phyloP scores from a whole-genome alignment of 352 stramenopile genomes.

The Globisporangium heterothallicum region DNA sequence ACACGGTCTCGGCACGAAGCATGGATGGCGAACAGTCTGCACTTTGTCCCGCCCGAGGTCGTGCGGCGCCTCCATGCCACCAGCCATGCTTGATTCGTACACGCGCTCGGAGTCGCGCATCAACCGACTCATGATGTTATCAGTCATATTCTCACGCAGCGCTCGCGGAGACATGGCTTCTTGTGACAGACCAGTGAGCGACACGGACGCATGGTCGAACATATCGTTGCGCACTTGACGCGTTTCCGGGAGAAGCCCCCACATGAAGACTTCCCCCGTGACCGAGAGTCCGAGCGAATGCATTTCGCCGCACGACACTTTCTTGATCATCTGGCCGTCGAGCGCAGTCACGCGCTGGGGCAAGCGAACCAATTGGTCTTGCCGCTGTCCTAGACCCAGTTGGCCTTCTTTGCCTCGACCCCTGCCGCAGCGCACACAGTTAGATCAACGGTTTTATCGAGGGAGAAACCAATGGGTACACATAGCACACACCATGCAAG shows the following conservation, averaged over 20 bases:
- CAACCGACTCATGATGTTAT: constrained; percentile 55
- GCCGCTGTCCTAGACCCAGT: constrained; percentile 36
- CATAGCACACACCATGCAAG: constrained; percentile 48
- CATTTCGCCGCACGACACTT: constrained; percentile 70
- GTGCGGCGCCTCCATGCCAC: constrained; percentile 20
- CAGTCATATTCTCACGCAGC: constrained; percentile 26
- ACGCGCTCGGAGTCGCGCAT: constrained; percentile 62
- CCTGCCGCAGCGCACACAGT: constrained; percentile 13
- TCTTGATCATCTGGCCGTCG: constrained; percentile 57
- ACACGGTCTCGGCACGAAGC: constrained; percentile 37
- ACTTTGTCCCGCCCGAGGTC: constrained; percentile 31
- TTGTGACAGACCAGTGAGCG: constrained; percentile 47
- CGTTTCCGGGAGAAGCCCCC: constrained; percentile 60
- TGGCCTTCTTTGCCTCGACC: constrained; percentile 67
- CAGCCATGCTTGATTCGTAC: constrained; percentile 40
- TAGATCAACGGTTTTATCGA: not conserved
- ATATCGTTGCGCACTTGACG: constrained; percentile 35
- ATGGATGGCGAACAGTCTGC: constrained; percentile 53
- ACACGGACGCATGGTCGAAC: constrained; percentile 51
- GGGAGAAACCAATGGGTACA: not conserved
- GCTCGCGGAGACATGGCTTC: constrained; percentile 15
- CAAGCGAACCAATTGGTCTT: constrained; percentile 26
- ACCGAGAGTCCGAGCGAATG: constrained; percentile 61
- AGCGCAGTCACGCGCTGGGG: constrained; percentile 46
- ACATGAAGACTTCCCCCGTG: constrained; percentile 70